phyloP scores from a whole-genome alignment of 192 early-diverging fungal genomes.

The Entomortierella parvispora region DNA sequence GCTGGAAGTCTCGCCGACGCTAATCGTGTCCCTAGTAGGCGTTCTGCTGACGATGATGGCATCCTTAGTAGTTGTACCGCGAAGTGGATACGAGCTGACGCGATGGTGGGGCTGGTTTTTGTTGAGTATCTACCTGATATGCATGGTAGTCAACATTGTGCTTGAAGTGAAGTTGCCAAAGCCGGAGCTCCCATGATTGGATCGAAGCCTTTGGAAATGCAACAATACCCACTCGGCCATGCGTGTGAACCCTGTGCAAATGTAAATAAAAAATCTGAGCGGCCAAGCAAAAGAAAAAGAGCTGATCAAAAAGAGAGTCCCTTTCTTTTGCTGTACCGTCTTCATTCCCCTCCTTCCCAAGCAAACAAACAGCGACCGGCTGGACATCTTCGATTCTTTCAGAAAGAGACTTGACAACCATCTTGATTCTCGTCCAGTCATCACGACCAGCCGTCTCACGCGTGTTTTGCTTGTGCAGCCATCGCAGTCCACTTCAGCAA shows the following conservation, averaged over 20 bases:
- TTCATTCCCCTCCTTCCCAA: background rate
- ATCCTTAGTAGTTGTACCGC: conserved; percentile 68
- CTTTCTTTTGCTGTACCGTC: conserved; percentile 1
- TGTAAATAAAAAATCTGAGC: too few species aligned
- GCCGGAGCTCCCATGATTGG: background rate
- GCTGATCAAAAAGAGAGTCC: background rate
- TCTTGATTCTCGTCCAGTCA: too few species aligned
- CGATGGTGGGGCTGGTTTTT: conserved; percentile 65
- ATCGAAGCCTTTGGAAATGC: background rate
- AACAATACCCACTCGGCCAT: too few species aligned
- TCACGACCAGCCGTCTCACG: too few species aligned
- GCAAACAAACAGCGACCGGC: background rate
- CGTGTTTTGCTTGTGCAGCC: too few species aligned
- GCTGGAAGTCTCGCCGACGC: conserved; percentile 71
- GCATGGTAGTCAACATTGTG: conserved; percentile 70
- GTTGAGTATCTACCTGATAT: conserved; percentile 67
- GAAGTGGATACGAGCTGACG: conserved; percentile 69
- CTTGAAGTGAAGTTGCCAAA: conserved; percentile 53
- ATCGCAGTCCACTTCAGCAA: background rate
- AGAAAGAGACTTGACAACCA: too few species aligned
- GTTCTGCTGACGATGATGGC: conserved; percentile 67
- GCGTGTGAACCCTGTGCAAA: too few species aligned
- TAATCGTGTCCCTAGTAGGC: conserved; percentile 73
- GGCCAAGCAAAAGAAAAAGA: background rate
- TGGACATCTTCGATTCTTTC: background rate